These are phyloP conservation scores for Cystobasidiopsis lactophilus DNA, from an alignment of 768 basidiomycete species.

Conservation along the genomic window DNA sequence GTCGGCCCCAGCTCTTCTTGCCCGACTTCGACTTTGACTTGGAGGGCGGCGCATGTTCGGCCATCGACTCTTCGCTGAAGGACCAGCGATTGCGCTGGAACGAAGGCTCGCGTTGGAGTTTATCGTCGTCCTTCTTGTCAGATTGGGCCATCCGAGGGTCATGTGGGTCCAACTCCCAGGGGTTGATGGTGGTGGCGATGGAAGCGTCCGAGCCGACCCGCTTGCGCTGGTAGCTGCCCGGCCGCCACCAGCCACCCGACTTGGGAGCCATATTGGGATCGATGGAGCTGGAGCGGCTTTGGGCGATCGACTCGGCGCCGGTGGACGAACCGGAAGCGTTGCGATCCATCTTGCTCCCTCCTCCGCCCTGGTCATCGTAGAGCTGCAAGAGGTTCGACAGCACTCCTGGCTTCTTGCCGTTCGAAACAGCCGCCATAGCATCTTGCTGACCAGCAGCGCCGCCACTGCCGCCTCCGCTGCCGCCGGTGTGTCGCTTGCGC, in stretches of 20 bases:
- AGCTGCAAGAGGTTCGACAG: slow-evolving; percentile 36
- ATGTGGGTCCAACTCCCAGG: slow-evolving; percentile 11
- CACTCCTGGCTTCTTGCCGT: slow-evolving; percentile 29
- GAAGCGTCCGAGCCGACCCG: slow-evolving; percentile 9
- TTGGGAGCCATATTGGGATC: not conserved
- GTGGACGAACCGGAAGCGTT: slow-evolving; percentile 2
- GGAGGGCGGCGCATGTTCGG: not conserved
- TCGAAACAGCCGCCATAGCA: slow-evolving; percentile 13
- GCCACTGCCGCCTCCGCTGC: not conserved
- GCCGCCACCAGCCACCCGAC: not conserved
- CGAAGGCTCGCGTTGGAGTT: not conserved
- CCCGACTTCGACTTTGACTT: not conserved
- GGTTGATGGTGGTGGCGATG: slow-evolving; percentile 10
- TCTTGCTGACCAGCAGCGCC: not conserved
- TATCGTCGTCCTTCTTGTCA: not conserved
- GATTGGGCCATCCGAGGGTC: slow-evolving; percentile 11
- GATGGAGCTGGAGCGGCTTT: slow-evolving; percentile 5
- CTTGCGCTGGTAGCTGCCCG: not conserved
- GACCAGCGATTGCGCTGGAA: not conserved
- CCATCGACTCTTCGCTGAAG: not conserved
- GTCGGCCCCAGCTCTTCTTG: slow-evolving; percentile 1
- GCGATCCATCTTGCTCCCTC: not conserved
- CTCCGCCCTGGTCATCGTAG: slow-evolving; percentile 23
- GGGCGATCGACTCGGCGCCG: not conserved
- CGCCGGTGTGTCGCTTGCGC: not conserved